Conservation (phyloP, 495 filamentous ascomycete species). For the Clavariopsis aquatica region DNA sequence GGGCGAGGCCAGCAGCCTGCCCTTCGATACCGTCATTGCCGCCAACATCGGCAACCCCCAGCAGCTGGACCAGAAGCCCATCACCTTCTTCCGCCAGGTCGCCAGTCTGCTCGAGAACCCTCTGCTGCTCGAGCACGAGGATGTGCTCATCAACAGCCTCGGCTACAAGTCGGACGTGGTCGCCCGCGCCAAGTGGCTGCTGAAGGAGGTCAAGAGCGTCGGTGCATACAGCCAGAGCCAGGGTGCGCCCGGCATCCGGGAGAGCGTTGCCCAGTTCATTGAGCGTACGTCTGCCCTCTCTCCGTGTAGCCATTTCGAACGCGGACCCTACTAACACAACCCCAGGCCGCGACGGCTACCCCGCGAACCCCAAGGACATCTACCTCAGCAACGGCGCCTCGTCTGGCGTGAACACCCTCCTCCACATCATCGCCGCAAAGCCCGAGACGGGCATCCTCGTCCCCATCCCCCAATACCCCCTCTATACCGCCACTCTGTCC, state of each 20-base stretch:
- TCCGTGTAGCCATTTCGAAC: not conserved
- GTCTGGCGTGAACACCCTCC: conserved; percentile 87
- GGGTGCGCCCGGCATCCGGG: conserved; percentile 77
- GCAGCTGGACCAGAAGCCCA: conserved; percentile 96
- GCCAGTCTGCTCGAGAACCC: conserved; percentile 94
- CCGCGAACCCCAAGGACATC: conserved; percentile 73
- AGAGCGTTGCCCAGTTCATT: conserved; percentile 90
- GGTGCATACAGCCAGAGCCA: conserved; percentile 96
- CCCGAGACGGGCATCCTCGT: conserved; percentile 84
- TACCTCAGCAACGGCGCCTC: conserved; percentile 91
- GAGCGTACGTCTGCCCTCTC: conserved; percentile 56
- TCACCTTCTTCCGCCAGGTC: conserved; percentile 98
- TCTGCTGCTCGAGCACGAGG: conserved; percentile 71
- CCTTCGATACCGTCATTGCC: conserved; percentile 86
- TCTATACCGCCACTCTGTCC: conserved; percentile 92
- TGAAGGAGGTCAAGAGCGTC: conserved; percentile 82
- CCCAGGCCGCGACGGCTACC: conserved; percentile 83
- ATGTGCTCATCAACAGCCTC: conserved; percentile 62
- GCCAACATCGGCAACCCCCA: conserved; percentile 99
- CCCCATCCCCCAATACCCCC: conserved; percentile 95
- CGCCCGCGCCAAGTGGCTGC: conserved; percentile 73
- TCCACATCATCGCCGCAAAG: conserved; percentile 81
- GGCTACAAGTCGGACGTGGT: conserved; percentile 88
- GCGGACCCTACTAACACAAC: conserved; percentile 9
- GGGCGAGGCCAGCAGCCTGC: conserved; percentile 62